phyloP scores from a whole-genome alignment of 2,329 filamentous ascomycete species.

The Septoria linicola region DNA sequence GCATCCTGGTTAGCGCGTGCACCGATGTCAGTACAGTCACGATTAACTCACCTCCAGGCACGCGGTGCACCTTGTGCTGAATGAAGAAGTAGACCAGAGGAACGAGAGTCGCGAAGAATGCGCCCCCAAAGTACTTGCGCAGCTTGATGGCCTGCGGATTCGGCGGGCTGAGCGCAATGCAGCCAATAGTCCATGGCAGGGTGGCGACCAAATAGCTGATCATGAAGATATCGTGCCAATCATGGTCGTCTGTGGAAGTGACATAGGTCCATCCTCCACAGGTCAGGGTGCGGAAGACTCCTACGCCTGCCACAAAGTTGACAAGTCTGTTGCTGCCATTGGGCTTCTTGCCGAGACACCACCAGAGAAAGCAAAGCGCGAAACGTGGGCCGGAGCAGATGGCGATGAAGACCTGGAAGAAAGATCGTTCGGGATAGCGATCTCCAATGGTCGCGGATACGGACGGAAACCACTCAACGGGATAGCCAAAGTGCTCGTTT shows the following conservation, averaged over 20 bases:
- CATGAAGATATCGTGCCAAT: slow-evolving; percentile 99
- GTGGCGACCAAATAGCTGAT: slow-evolving; percentile 95
- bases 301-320: slow-evolving; percentile 75
- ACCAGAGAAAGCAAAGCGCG: slow-evolving; percentile 86
- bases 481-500: slow-evolving; percentile 75
- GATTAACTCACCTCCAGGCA: slow-evolving; percentile 74
- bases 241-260: slow-evolving; percentile 95
- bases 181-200: slow-evolving; percentile 91
- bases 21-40: not conserved
- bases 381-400: slow-evolving; percentile 95
- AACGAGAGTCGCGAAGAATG: slow-evolving; percentile 88
- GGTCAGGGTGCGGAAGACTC: slow-evolving; percentile 83
- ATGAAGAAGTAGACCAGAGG: slow-evolving; percentile 96
- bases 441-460: slow-evolving; percentile 83
- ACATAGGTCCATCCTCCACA: slow-evolving; percentile 99
- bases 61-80: slow-evolving; percentile 93
- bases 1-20: slow-evolving; percentile 13
- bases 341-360: slow-evolving; percentile 77
- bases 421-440: slow-evolving; percentile 90
- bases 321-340: slow-evolving; percentile 62
- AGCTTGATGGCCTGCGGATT: slow-evolving; percentile 83
- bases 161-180: slow-evolving; percentile 79
- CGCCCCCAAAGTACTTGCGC: slow-evolving; percentile 75
- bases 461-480: slow-evolving; percentile 43
- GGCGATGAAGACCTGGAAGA: slow-evolving; percentile 97